phyloP scores from a whole-genome alignment of 768 basidiomycete genomes.

The Termitomyces sp. region DNA sequence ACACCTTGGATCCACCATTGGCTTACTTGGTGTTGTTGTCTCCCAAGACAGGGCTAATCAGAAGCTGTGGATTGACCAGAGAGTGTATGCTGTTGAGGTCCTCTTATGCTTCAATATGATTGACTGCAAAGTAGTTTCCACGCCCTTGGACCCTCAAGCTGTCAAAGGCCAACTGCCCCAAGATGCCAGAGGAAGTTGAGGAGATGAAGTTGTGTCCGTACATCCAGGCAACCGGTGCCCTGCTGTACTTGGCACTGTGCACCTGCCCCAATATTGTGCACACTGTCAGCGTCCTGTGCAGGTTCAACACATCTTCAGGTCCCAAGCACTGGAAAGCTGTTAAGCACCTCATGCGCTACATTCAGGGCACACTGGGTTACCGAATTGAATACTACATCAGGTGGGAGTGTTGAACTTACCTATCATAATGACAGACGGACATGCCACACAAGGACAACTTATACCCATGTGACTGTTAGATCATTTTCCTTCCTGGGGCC shows the following conservation, averaged over 20 bases:
- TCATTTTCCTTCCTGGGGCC: no score
- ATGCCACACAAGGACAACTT: no score
- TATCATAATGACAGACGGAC: no score
- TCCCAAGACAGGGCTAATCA: not conserved
- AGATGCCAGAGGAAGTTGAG: not conserved
- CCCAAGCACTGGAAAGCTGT: no score
- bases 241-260: not conserved
- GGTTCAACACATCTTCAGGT: no score
- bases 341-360: no score
- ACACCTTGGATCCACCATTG: not conserved
- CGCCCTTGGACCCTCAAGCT: conserved; percentile 2
- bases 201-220: not conserved
- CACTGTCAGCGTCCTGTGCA: no score
- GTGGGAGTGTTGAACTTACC: no score
- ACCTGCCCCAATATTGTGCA: not conserved
- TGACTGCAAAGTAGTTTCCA: conserved; percentile 4
- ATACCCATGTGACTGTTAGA: no score
- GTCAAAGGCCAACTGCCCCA: not conserved
- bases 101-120: conserved; percentile 4
- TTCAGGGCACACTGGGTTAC: no score
- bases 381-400: no score
- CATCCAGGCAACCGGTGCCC: conserved; percentile 6
- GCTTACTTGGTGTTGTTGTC: conserved; percentile 2
- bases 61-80: conserved; percentile 1
- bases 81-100: not conserved